These are phyloP conservation scores for Marasmius fiardii DNA, from an alignment of 1,284 basidiomycete species.

Conservation along the genomic window DNA sequence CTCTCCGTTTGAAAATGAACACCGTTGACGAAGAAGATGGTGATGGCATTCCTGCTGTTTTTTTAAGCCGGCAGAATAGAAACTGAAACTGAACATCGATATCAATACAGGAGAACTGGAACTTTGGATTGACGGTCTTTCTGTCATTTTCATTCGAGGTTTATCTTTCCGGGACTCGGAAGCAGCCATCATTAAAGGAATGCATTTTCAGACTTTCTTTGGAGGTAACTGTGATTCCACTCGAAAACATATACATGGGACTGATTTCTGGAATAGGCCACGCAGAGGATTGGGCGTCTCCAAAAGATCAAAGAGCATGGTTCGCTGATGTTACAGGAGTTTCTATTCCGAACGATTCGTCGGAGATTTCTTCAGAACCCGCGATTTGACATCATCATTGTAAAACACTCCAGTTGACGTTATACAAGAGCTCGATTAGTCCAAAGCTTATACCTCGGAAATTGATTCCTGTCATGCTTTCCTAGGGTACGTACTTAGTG, in stretches of 20 bases:
- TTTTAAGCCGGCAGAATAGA: background rate
- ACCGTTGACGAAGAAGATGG: slow-evolving; percentile 43
- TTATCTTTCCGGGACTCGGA: slow-evolving; percentile 41
- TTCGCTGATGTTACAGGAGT: slow-evolving; percentile 59
- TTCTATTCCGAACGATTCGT: background rate
- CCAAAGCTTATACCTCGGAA: background rate
- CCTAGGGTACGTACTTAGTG: background rate
- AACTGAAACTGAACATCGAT: background rate
- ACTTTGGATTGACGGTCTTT: slow-evolving; percentile 51
- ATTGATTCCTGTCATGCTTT: background rate
- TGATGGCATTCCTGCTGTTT: slow-evolving; percentile 17
- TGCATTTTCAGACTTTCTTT: slow-evolving; percentile 76
- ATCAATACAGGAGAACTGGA: slow-evolving; percentile 47
- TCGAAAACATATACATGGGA: background rate
- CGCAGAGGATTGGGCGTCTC: slow-evolving; percentile 57
- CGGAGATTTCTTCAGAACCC: background rate
- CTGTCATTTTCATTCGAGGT: slow-evolving; percentile 41
- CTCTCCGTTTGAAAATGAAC: slow-evolving; percentile 65
- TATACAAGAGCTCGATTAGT: background rate
- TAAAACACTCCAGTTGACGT: background rate
- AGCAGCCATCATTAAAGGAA: slow-evolving; percentile 46
- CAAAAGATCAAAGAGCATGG: slow-evolving; percentile 60
- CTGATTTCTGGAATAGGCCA: slow-evolving; percentile 34
- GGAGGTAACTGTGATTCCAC: slow-evolving; percentile 45
- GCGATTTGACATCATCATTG: background rate